A percentile compares a stretch with the other conserved stretches of the same genome.
phyloP scores from a whole-genome alignment of 441 rosid genomes.

The Populus trichocarpa region DNA sequence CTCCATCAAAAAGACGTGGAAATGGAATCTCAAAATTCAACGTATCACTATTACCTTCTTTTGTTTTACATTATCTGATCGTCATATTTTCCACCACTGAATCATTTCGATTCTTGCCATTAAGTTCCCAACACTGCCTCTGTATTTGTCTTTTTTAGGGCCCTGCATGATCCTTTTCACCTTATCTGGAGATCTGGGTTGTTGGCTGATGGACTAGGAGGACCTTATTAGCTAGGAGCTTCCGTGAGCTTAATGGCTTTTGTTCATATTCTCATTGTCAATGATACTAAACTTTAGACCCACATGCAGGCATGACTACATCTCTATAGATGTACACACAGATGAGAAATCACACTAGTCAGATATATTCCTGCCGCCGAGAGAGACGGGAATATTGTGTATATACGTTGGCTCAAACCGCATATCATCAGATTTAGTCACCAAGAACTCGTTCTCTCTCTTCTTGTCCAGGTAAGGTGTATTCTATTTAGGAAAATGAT shows the following conservation, averaged over 20 bases:
- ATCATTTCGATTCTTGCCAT: conserved; percentile 20
- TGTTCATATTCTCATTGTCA: not conserved
- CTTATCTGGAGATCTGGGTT: conserved; percentile 11
- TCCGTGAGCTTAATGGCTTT: not conserved
- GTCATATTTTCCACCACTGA: conserved; percentile 10
- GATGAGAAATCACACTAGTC: not conserved
- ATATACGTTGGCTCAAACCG: no score
- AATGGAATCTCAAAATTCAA: conserved; percentile 18
- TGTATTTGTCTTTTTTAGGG: not conserved
- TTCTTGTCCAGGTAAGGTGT: not conserved
- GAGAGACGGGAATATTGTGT: not conserved
- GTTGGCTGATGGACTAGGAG: conserved; percentile 13
- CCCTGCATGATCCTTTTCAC: not conserved
- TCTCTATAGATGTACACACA: not conserved
- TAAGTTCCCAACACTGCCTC: not conserved
- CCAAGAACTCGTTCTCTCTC: not conserved
- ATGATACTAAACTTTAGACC: conserved; percentile 14
- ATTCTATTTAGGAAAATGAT: not conserved
- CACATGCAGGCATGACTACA: not conserved
- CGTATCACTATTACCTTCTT: conserved; percentile 13
- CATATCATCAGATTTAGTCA: not conserved
- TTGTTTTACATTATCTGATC: conserved; percentile 16
- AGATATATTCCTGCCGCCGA: not conserved
- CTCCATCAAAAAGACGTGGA: conserved; percentile 13
- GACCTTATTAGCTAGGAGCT: not conserved